Evolutionary conservation across 129 eudicot species (phyloP), one percentile per base, ranked within the genome.

Genomic region (Artemisia argyi): DNA sequence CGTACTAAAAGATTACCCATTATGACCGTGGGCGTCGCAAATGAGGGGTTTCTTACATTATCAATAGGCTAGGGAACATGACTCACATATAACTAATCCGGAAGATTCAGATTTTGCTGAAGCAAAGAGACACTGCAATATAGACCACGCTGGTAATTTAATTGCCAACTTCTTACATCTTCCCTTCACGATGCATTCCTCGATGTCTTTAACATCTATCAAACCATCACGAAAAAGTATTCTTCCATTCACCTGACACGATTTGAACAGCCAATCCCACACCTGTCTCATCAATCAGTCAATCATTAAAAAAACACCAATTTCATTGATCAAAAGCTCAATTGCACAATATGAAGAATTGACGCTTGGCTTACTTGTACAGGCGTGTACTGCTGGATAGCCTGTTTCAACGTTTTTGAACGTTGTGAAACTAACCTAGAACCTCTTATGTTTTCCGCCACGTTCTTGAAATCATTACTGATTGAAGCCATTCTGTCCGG

Each of bases 241-340:
- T 77, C 85, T 85, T 15, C 97, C 98, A 15, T 90, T 87, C 67
- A 80, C 87, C 77, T 93, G 96, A 22, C 96, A 93, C 19, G 98
- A 87, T 55, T 85, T 89, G 66, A 93, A 93, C 78, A 93, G 80
- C 97, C 98, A 90, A 79, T 87, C 96, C 92, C 96, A 88, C 1
- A 92, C 89, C 95, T 91, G 72, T 15, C 15, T 72, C 9, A 78
- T 20, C 20, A 46, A n/a, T 19, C n/a, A 65, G 46, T 7, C 10
- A 32, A 12, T 60, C 14, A 35, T 15, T 3, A 48, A 56, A 48
- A 3, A 78, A 0, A 42, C 15, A 67, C 10, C 44, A 35, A 35
- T 4, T 50, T 12, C 1, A 11, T 44, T 22, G 72, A 26, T 44
- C 18, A 13, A 17, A 19, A 28, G 0, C 3, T 20, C 20, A 18